A percentile compares a stretch with the other conserved stretches of the same genome.
phyloP scores from a whole-genome alignment of 495 filamentous ascomycete species.

The Aspergillus leporis region DNA sequence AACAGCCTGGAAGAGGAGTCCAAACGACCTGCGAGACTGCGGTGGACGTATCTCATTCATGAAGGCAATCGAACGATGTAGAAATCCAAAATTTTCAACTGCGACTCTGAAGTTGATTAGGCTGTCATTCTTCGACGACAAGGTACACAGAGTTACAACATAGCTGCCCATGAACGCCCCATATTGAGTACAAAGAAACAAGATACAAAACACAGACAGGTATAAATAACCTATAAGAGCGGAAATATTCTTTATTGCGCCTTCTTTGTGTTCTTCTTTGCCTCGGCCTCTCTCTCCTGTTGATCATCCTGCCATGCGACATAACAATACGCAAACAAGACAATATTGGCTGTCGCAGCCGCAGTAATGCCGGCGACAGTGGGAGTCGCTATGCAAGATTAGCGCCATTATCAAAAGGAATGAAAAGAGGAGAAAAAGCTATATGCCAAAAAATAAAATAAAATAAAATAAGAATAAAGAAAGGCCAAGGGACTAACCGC shows the following conservation, averaged over 20 bases:
- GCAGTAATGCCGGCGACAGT: conserved; percentile 83
- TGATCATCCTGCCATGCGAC: conserved; percentile 91
- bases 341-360: conserved; percentile 86
- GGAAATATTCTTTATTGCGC: conserved; percentile 41
- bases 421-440: not conserved
- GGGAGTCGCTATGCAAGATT: conserved; percentile 65
- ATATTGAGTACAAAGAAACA: conserved; percentile 10
- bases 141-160: not conserved
- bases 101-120: not conserved
- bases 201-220: not conserved
- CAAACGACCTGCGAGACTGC: not conserved
- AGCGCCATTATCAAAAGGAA: not conserved
- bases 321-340: conserved; percentile 86
- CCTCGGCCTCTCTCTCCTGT: conserved; percentile 59
- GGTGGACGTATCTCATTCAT: not conserved
- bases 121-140: not conserved
- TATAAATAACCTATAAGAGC: conserved; percentile 11
- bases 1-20: not conserved
- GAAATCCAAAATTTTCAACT: not conserved
- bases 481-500: conserved; percentile 52
- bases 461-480: not conserved
- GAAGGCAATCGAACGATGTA: not conserved
- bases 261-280: conserved; percentile 61
- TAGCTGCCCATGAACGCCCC: conserved; percentile 9
- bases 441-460: too few species aligned